Conservation (phyloP, 2,329 filamentous ascomycete species). For the Ceratocystis cubensis region DNA sequence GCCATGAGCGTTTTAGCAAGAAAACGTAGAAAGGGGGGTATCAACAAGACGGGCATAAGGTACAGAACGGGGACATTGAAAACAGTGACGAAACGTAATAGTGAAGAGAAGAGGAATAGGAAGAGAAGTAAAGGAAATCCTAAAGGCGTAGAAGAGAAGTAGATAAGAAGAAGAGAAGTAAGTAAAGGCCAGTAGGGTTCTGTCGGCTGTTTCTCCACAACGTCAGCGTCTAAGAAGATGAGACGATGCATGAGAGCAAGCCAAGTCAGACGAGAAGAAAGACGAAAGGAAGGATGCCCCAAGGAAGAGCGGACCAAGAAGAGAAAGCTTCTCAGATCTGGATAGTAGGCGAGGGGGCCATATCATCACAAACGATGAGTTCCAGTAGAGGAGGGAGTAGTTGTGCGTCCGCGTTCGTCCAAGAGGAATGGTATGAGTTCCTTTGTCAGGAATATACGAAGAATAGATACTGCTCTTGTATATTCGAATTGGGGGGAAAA, state of each 20-base stretch:
- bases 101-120: slow-evolving; percentile 12
- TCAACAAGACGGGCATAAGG: slow-evolving; percentile 14
- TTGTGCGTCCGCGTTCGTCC: background rate
- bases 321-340: background rate
- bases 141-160: background rate
- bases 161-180: slow-evolving; percentile 5
- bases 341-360: background rate
- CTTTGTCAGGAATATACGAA: slow-evolving; percentile 3
- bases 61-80: slow-evolving; percentile 10
- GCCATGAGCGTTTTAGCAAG: slow-evolving; percentile 3
- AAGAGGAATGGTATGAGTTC: background rate
- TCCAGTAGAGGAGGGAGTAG: background rate
- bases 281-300: background rate
- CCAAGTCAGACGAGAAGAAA: background rate
- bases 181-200: background rate
- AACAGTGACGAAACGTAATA: background rate
- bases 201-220: background rate
- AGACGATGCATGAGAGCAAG: background rate
- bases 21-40: slow-evolving; percentile 6
- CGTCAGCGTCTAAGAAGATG: background rate
- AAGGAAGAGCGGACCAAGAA: background rate
- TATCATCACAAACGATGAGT: slow-evolving; percentile 3
- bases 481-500: background rate
- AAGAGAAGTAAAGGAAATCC: slow-evolving; percentile 3
- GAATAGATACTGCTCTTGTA: background rate